These are phyloP conservation scores for Magnaporthales sp. DNA, from an alignment of 2,329 filamentous ascomycete genomes.

Conservation along the genomic window DNA sequence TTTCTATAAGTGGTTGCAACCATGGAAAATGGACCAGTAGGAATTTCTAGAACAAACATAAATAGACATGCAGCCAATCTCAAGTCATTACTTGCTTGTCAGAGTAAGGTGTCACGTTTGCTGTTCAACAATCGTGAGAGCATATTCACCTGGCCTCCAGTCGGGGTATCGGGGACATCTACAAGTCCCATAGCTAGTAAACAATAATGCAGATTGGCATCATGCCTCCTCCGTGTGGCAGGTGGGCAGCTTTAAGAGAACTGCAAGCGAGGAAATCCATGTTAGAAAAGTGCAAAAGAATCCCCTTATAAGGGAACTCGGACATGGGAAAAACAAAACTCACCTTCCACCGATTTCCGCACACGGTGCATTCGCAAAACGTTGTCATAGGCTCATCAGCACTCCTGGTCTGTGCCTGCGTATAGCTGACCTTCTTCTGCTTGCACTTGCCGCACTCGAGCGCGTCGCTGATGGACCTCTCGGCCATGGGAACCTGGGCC, in stretches of 20 bases:
- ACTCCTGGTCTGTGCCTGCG: conserved; percentile 87
- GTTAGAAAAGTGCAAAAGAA: neutral
- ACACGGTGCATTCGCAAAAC: conserved; percentile 63
- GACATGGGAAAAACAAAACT: conserved; percentile 14
- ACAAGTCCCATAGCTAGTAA: neutral
- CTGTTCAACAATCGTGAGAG: neutral
- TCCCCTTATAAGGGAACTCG: conserved; percentile 11
- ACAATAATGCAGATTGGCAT: neutral
- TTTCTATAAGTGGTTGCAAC: neutral
- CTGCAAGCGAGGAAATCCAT: neutral
- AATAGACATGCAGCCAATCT: neutral
- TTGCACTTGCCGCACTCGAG: conserved; percentile 88
- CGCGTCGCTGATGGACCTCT: conserved; percentile 82
- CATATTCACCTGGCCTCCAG: neutral
- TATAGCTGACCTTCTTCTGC: conserved; percentile 91
- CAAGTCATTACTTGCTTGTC: neutral
- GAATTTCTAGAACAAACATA: neutral
- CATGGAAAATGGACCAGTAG: neutral
- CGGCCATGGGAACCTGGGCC: conserved; percentile 85
- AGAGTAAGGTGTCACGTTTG: neutral
- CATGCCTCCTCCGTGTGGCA: neutral
- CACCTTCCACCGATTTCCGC: conserved; percentile 66
- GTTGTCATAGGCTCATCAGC: conserved; percentile 91
- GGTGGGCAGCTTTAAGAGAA: neutral
- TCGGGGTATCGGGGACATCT: neutral